Conservation (phyloP, 352 stramenopile genomes). For the Elongisporangium prolatum region DNA sequence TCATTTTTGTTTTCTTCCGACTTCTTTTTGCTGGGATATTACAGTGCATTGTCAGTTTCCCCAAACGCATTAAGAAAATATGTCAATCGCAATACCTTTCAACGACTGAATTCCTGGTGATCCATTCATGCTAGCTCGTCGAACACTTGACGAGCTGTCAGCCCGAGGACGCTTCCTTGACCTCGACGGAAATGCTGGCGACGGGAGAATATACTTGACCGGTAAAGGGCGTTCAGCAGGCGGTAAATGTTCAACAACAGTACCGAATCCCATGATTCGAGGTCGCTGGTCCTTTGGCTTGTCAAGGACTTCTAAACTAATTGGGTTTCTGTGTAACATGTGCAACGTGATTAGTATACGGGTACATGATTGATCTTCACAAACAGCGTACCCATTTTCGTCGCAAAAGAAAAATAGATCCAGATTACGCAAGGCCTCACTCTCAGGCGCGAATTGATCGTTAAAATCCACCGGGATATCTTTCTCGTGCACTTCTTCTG, state of each 20-base stretch:
- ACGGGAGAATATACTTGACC: slow-evolving; percentile 63
- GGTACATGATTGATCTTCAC: not conserved
- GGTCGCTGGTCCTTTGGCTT: slow-evolving; percentile 65
- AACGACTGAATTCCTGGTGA: not conserved
- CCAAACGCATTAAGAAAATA: no score
- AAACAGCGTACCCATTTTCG: slow-evolving; percentile 51
- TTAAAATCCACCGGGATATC: slow-evolving; percentile 64
- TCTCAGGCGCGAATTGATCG: slow-evolving; percentile 54
- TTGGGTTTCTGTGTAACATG: slow-evolving; percentile 38
- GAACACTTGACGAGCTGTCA: slow-evolving; percentile 19
- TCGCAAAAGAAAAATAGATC: slow-evolving; percentile 88
- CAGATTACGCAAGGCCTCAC: slow-evolving; percentile 67
- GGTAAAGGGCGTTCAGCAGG: slow-evolving; percentile 53
- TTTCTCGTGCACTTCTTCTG: slow-evolving; percentile 54
- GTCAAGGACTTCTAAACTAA: slow-evolving; percentile 79
- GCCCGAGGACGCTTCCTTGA: slow-evolving; percentile 65
- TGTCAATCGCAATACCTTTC: slow-evolving; percentile 13
- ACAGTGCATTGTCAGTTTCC: slow-evolving; percentile 4
- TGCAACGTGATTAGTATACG: not conserved
- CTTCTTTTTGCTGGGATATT: slow-evolving; percentile 11
- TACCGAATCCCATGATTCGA: slow-evolving; percentile 83
- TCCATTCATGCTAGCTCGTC: not conserved
- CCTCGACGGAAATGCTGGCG: slow-evolving; percentile 66
- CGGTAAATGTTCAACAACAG: slow-evolving; percentile 70
- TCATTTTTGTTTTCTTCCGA: slow-evolving; percentile 21